Conservation (phyloP, 805 yeast genomes). For the Candida parachauliodes region DNA sequence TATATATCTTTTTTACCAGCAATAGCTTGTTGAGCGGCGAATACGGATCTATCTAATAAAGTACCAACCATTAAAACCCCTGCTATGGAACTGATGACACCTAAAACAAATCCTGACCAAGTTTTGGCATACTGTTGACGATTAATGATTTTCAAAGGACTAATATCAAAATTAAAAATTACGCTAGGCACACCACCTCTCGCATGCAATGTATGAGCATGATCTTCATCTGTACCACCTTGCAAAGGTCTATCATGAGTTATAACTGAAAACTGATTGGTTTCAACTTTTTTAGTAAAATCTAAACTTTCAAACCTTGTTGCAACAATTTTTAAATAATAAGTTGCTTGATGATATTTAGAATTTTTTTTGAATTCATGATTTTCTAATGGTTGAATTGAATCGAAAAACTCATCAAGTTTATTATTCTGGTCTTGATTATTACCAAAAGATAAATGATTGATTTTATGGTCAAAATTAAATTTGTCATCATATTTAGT, state of each 20-base stretch:
- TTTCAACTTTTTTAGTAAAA: slow-evolving; percentile 50
- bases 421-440: slow-evolving; percentile 25
- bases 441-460: slow-evolving; percentile 80
- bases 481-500: slow-evolving; percentile 51
- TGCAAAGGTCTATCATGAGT: slow-evolving; percentile 77
- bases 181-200: slow-evolving; percentile 91
- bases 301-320: slow-evolving; percentile 75
- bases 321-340: slow-evolving; percentile 85
- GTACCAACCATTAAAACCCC: slow-evolving; percentile 94
- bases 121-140: slow-evolving; percentile 69
- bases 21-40: slow-evolving; percentile 81
- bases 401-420: slow-evolving; percentile 11
- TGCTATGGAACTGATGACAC: slow-evolving; percentile 84
- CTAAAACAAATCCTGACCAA: slow-evolving; percentile 78
- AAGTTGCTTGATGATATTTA: slow-evolving; percentile 65
- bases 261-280: slow-evolving; percentile 89
- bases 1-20: slow-evolving; percentile 59
- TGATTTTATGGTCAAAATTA: slow-evolving; percentile 72
- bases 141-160: slow-evolving; percentile 89
- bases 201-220: slow-evolving; percentile 77
- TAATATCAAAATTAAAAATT: slow-evolving; percentile 83
- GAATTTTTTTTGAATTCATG: slow-evolving; percentile 34
- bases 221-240: slow-evolving; percentile 91
- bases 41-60: slow-evolving; percentile 78
- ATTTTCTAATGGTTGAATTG: slow-evolving; percentile 70